Evolutionary conservation across 768 basidiomycete genomes (phyloP).

Genomic region (Omphalotus guepiniiformis): DNA sequence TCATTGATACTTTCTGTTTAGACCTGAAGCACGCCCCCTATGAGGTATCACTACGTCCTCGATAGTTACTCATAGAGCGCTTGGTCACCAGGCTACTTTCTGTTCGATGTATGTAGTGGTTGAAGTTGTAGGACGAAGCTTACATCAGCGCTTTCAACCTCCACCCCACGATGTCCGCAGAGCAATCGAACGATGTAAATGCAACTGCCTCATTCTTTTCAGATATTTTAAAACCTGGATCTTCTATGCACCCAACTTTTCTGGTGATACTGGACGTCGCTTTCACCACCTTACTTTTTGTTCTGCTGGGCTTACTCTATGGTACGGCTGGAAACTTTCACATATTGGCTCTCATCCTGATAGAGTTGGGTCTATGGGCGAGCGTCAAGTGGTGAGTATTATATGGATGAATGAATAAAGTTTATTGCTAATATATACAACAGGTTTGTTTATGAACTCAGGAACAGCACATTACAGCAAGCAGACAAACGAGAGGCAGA

Average conservation of each 20-base stretch:
- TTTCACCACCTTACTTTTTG: constrained; percentile 52
- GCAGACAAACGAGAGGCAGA: constrained; percentile 11
- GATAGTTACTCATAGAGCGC: no score
- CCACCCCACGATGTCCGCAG: no score
- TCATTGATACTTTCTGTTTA: no score
- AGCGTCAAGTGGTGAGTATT: constrained; percentile 72
- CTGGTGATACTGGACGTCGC: constrained; percentile 58
- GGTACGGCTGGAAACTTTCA: constrained; percentile 65
- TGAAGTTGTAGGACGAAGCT: no score
- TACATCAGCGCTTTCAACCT: no score
- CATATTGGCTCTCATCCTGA: constrained; percentile 58
- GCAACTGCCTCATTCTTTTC: constrained; percentile 35
- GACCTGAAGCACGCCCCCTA: no score
- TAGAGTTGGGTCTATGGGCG: constrained; percentile 69
- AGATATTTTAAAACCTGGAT: constrained; percentile 67
- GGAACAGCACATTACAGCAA: constrained; percentile 26
- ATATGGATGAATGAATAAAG: constrained; percentile 2
- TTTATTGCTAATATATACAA: constrained; percentile 14
- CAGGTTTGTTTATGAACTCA: constrained; percentile 69
- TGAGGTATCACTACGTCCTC: no score
- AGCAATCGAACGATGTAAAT: no score
- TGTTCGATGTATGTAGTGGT: no score
- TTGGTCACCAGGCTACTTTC: no score
- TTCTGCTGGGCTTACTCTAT: constrained; percentile 55
- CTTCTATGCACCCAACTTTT: constrained; percentile 69